Conservation (phyloP, 2,329 filamentous ascomycete species). For the Sclerotiophoma versabilis region DNA sequence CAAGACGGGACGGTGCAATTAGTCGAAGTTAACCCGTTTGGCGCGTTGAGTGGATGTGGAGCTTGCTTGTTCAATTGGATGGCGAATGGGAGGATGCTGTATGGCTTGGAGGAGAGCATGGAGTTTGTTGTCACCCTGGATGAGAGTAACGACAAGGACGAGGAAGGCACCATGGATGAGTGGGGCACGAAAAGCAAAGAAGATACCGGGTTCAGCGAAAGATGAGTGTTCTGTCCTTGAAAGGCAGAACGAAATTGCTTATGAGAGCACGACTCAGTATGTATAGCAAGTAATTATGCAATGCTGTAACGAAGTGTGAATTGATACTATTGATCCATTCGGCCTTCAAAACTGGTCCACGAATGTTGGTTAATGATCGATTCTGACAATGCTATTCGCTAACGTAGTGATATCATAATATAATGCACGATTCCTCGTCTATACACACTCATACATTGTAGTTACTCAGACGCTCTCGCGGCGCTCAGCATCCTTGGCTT, state of each 20-base stretch:
- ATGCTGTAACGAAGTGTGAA: neutral
- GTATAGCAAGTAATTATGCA: neutral
- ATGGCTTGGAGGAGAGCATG: neutral
- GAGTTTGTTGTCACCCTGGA: neutral
- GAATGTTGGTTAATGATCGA: neutral
- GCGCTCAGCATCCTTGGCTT: constrained; percentile 15
- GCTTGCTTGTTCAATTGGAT: constrained; percentile 58
- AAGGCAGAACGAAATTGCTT: too few species aligned
- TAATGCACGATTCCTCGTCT: neutral
- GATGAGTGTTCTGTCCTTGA: too few species aligned
- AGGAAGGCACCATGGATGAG: too few species aligned
- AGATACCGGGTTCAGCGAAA: too few species aligned
- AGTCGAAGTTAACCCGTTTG: constrained; percentile 47
- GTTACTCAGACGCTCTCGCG: constrained; percentile 10
- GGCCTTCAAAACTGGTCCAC: neutral
- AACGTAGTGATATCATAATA: neutral
- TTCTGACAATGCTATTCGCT: neutral
- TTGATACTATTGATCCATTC: neutral
- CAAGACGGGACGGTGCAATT: neutral
- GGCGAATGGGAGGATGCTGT: constrained; percentile 34
- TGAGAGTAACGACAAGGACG: too few species aligned
- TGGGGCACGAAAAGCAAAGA: too few species aligned
- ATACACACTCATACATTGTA: neutral
- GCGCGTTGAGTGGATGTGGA: constrained; percentile 54
- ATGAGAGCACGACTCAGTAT: too few species aligned